phyloP scores from a whole-genome alignment of 352 stramenopile species.

The Globisporangium splendens region DNA sequence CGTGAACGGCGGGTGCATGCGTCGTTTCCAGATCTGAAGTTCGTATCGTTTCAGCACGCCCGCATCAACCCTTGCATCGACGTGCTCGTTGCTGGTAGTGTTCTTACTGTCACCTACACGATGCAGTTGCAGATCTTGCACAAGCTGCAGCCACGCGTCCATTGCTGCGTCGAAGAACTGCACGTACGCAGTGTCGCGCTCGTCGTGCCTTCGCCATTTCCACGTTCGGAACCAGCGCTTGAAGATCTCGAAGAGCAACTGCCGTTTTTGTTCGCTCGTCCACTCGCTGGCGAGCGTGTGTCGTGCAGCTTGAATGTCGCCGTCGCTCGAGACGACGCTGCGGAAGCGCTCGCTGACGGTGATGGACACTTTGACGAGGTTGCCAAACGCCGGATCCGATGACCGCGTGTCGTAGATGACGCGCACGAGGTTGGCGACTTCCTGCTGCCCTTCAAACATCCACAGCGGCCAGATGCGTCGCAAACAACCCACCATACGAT shows the following conservation, averaged over 20 bases:
- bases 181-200: slow-evolving; percentile 30
- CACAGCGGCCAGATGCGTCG: slow-evolving; percentile 66
- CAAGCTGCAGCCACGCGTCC: slow-evolving; percentile 57
- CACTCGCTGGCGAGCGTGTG: slow-evolving; percentile 27
- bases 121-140: slow-evolving; percentile 37
- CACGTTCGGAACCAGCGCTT: slow-evolving; percentile 39
- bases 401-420: slow-evolving; percentile 59
- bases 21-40: slow-evolving; percentile 62
- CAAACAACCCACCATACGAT: slow-evolving; percentile 53
- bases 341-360: slow-evolving; percentile 47
- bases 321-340: slow-evolving; percentile 27
- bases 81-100: not conserved
- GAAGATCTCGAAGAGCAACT: slow-evolving; percentile 46
- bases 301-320: slow-evolving; percentile 28
- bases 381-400: slow-evolving; percentile 57
- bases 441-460: slow-evolving; percentile 69
- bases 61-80: slow-evolving; percentile 8
- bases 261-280: slow-evolving; percentile 39
- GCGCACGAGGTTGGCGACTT: slow-evolving; percentile 53
- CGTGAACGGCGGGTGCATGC: slow-evolving; percentile 38
- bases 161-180: slow-evolving; percentile 67
- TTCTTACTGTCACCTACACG: not conserved
- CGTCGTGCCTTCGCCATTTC: slow-evolving; percentile 17
- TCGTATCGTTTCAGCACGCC: slow-evolving; percentile 50
- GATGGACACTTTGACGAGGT: slow-evolving; percentile 57